phyloP scores from a whole-genome alignment of 177 flowering plant species.

The Vitis hybrid region DNA sequence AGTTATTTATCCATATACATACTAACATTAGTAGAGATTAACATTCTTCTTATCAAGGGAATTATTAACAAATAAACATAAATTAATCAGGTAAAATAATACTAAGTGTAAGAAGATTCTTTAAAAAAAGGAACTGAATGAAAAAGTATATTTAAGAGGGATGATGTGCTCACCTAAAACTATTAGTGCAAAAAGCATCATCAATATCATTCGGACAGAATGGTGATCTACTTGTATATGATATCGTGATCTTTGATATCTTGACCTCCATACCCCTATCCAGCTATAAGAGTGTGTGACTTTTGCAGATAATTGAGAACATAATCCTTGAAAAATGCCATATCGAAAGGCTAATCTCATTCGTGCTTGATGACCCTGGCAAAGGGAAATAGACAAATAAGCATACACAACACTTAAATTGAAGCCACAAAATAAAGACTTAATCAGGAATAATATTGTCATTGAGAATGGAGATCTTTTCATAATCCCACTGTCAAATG shows the following conservation, averaged over 20 bases:
- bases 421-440: too few species aligned
- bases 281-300: not conserved
- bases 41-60: too few species aligned
- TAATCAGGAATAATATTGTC: too few species aligned
- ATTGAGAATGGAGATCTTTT: too few species aligned
- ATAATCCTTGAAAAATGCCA: conserved; percentile 5
- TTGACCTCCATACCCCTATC: not conserved
- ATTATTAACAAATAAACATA: too few species aligned
- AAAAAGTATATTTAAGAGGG: not conserved
- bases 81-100: too few species aligned
- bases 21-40: too few species aligned
- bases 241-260: conserved; percentile 4
- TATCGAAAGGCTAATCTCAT: not conserved
- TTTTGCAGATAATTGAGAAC: not conserved
- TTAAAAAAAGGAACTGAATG: not conserved
- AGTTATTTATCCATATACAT: too few species aligned
- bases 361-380: conserved; percentile 5
- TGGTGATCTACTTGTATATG: not conserved
- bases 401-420: not conserved
- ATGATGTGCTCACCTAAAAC: conserved; percentile 11
- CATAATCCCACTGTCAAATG: too few species aligned
- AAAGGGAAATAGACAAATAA: conserved; percentile 4
- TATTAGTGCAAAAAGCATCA: not conserved
- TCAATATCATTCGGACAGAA: conserved; percentile 2
- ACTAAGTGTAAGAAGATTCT: too few species aligned